These are phyloP conservation scores for Blakeslea trispora DNA, from an alignment of 371 early-diverging fungal genomes.

Conservation along the genomic window DNA sequence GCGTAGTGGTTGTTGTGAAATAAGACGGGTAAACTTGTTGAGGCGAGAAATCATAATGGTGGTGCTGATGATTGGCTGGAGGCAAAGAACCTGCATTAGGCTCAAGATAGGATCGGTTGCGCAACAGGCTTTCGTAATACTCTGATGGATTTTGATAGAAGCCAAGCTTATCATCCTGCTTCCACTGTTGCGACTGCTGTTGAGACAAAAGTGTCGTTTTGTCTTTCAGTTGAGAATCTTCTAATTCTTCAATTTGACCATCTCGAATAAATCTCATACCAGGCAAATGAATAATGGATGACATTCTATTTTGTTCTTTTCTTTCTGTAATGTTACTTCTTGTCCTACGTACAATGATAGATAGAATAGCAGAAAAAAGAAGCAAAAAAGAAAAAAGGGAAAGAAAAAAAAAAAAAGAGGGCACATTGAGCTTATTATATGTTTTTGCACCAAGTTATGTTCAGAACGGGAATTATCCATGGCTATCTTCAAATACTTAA, in stretches of 20 bases:
- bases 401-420: constrained; percentile 5
- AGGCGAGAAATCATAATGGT: constrained; percentile 17
- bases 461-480: constrained; percentile 29
- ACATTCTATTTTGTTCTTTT: constrained; percentile 8
- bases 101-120: constrained; percentile 20
- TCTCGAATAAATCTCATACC: constrained; percentile 25
- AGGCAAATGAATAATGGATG: constrained; percentile 23
- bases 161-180: constrained; percentile 13
- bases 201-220: constrained; percentile 14
- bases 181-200: constrained; percentile 20
- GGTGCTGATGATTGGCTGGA: constrained; percentile 18
- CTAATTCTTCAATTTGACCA: constrained; percentile 19
- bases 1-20: constrained; percentile 7
- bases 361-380: no score
- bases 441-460: constrained; percentile 21
- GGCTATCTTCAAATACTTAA: constrained; percentile 19
- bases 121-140: constrained; percentile 19
- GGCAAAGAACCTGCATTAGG: constrained; percentile 11
- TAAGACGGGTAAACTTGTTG: constrained; percentile 16
- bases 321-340: constrained; percentile 3
- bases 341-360: constrained; percentile 2
- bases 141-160: constrained; percentile 20
- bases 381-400: not conserved
- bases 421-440: constrained; percentile 12
- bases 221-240: constrained; percentile 1